Evolutionary conservation across 306 rosid genomes (phyloP).

Genomic region (Begonia loranthoides): DNA sequence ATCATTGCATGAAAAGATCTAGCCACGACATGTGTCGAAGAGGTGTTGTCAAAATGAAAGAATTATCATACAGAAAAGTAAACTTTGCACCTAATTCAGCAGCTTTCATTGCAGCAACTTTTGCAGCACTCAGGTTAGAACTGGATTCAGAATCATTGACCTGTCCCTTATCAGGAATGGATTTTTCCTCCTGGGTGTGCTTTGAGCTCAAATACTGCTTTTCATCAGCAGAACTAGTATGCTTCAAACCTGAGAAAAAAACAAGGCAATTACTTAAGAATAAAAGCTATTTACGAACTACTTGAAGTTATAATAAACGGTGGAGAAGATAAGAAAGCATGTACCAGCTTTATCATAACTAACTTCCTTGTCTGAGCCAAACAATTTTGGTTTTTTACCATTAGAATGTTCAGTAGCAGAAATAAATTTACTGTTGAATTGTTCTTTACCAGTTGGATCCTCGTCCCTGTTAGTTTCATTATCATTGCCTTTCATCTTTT

Average conservation of each 20-base stretch:
- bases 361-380: constrained; percentile 29
- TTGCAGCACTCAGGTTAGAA: constrained; percentile 62
- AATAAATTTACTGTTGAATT: constrained; percentile 13
- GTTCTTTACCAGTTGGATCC: constrained; percentile 30
- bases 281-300: neutral
- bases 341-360: constrained; percentile 39
- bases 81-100: constrained; percentile 71
- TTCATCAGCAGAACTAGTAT: constrained; percentile 29
- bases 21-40: neutral
- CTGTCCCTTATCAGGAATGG: constrained; percentile 21
- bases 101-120: constrained; percentile 92
- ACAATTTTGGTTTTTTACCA: constrained; percentile 43
- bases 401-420: constrained; percentile 26
- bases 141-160: constrained; percentile 30
- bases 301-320: neutral
- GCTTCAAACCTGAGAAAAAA: constrained; percentile 16
- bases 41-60: neutral
- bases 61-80: neutral
- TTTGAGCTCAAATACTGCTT: constrained; percentile 16
- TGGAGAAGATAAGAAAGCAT: constrained; percentile 1
- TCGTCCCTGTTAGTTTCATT: constrained; percentile 25
- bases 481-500: constrained; percentile 30
- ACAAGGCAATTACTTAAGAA: neutral
- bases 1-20: no score
- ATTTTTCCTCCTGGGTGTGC: constrained; percentile 29